Conservation (phyloP, 306 rosid species). For the Prunus padus region DNA sequence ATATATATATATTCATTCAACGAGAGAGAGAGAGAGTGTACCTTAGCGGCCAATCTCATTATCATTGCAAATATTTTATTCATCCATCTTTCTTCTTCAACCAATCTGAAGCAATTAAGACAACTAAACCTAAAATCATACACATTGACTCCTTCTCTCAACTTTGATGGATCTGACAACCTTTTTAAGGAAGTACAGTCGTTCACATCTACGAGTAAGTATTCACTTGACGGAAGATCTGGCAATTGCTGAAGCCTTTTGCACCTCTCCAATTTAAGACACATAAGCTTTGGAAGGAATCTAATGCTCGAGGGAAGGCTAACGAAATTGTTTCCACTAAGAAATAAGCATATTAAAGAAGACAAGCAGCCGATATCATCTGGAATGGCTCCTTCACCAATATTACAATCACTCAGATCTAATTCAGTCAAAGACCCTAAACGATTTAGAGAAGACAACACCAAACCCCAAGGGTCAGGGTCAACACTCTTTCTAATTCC, state of each 20-base stretch:
- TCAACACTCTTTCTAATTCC: neutral
- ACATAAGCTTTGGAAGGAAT: neutral
- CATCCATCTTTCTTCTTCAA: too few relatives aligned
- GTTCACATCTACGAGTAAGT: rapidly evolving
- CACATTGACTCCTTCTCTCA: neutral
- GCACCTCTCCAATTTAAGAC: neutral
- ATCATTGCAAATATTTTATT: too few relatives aligned
- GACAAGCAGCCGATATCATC: too few relatives aligned
- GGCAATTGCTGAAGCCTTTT: slow-evolving; percentile 12
- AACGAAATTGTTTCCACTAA: slow-evolving; percentile 5
- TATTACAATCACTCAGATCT: neutral
- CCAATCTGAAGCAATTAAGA: too few relatives aligned
- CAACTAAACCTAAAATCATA: neutral
- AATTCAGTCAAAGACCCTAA: neutral
- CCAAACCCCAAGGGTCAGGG: neutral
- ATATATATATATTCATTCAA: too few relatives aligned
- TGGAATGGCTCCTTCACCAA: too few relatives aligned
- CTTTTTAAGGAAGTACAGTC: slow-evolving; percentile 11
- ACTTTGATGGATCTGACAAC: neutral
- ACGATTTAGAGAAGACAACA: neutral
- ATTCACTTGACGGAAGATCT: neutral
- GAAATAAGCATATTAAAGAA: too few relatives aligned
- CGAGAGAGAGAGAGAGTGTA: too few relatives aligned
- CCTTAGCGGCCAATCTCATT: too few relatives aligned
- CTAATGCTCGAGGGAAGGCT: slow-evolving; percentile 14